Conservation (phyloP, 2,329 filamentous ascomycete genomes). For the Pseudovirgaria hyperparasitica region DNA sequence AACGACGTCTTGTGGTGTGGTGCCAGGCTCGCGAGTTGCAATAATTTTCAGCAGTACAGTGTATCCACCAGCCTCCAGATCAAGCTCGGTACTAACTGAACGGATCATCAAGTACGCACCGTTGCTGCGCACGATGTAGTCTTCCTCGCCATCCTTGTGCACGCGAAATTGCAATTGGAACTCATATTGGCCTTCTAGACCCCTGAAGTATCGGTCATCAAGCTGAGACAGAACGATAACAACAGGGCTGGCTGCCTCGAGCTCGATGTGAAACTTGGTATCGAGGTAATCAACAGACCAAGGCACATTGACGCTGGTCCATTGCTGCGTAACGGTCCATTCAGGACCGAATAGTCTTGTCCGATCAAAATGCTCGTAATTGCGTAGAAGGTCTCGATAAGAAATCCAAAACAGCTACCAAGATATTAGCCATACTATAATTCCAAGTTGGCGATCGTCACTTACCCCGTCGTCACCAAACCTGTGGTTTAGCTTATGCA, state of each 20-base stretch:
- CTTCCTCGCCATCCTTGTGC: constrained; percentile 46
- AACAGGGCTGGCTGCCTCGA: constrained; percentile 38
- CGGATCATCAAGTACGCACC: constrained; percentile 51
- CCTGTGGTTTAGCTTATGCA: constrained; percentile 55
- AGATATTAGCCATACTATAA: constrained; percentile 29
- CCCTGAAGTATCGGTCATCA: constrained; percentile 48
- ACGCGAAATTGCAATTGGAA: constrained; percentile 47
- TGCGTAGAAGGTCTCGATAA: constrained; percentile 44
- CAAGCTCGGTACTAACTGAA: constrained; percentile 64
- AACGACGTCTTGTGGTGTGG: constrained; percentile 55
- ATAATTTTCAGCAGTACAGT: constrained; percentile 63
- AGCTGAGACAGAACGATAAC: constrained; percentile 49
- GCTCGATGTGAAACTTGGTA: constrained; percentile 44
- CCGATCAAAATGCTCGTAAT: constrained; percentile 48
- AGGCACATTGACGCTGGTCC: constrained; percentile 46
- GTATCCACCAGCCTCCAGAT: constrained; percentile 63
- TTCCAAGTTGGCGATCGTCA: constrained; percentile 18
- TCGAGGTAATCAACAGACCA: constrained; percentile 50
- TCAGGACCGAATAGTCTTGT: constrained; percentile 48
- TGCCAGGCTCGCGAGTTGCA: constrained; percentile 42
- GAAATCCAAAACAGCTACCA: constrained; percentile 44
- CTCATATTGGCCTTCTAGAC: constrained; percentile 43
- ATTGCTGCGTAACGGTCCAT: constrained; percentile 48
- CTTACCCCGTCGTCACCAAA: constrained; percentile 58
- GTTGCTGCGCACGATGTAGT: constrained; percentile 45